A percentile compares a stretch with the other conserved stretches of the same genome.
phyloP scores from a whole-genome alignment of 140 eudicot genomes.

The Oenanthe javanica region DNA sequence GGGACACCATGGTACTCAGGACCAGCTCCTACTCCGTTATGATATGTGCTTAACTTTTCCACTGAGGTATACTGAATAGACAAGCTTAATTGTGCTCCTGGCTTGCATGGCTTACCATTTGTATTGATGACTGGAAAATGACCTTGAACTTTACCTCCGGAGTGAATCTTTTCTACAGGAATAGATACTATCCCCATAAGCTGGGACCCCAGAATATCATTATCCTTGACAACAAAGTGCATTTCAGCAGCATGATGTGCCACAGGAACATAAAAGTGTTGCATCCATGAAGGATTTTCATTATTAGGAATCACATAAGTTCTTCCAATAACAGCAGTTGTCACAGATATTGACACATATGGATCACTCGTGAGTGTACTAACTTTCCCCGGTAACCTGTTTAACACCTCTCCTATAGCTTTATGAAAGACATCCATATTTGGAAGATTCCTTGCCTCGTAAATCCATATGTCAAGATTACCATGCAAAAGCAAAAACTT shows the following conservation, averaged over 20 bases:
- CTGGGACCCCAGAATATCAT: conserved; percentile 5
- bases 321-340: conserved; percentile 9
- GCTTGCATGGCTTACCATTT: not conserved
- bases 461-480: conserved; percentile 5
- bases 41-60: not conserved
- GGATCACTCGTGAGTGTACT: conserved; percentile 1
- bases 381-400: not conserved
- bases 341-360: conserved; percentile 1
- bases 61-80: conserved; percentile 4
- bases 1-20: conserved; percentile 14
- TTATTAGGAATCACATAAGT: conserved; percentile 16
- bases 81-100: not conserved
- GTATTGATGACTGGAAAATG: not conserved
- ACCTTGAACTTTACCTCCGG: not conserved
- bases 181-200: not conserved
- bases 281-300: conserved; percentile 22
- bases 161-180: not conserved
- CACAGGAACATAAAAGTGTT: conserved; percentile 15
- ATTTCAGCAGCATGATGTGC: conserved; percentile 10
- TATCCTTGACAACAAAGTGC: conserved; percentile 2
- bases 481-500: conserved; percentile 4
- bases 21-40: not conserved
- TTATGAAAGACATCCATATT: conserved; percentile 5
- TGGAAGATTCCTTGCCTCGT: conserved; percentile 2
- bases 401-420: not conserved